Evolutionary conservation across 2,329 filamentous ascomycete species (phyloP).

Genomic region (Claviceps sp.): DNA sequence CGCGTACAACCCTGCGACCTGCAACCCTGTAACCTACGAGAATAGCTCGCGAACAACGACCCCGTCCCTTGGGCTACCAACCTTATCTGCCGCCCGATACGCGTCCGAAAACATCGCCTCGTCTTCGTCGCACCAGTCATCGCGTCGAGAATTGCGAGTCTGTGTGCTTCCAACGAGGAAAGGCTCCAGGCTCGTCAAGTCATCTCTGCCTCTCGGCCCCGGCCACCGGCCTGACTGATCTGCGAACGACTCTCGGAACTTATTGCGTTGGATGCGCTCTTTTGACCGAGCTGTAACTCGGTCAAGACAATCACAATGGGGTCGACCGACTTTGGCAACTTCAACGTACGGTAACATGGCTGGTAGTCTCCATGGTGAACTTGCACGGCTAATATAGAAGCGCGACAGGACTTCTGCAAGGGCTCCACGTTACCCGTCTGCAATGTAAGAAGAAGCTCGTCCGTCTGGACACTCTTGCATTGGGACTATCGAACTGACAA

Average conservation of each 20-base stretch:
- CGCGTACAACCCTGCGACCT: not conserved
- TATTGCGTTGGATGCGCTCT: slow-evolving; percentile 1
- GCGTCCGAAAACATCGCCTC: not conserved
- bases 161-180: not conserved
- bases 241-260: not conserved
- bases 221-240: not conserved
- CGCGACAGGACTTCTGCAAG: slow-evolving; percentile 60
- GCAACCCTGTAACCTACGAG: too few relatives aligned
- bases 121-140: not conserved
- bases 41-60: too few relatives aligned
- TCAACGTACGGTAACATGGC: slow-evolving; percentile 29
- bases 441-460: slow-evolving; percentile 46
- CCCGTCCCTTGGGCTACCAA: not conserved
- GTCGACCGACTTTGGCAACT: slow-evolving; percentile 48
- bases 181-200: not conserved
- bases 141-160: not conserved
- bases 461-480: not conserved
- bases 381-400: slow-evolving; percentile 12
- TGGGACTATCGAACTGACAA: slow-evolving; percentile 4
- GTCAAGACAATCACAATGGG: slow-evolving; percentile 32
- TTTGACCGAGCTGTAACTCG: slow-evolving; percentile 8
- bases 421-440: slow-evolving; percentile 74
- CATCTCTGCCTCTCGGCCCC: not conserved
- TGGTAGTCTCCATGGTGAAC: not conserved
- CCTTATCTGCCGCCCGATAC: not conserved